A percentile compares a stretch with the other conserved stretches of the same genome.
Conservation (phyloP, 257 asterid genomes). For the Gynochthodes officinalis region DNA sequence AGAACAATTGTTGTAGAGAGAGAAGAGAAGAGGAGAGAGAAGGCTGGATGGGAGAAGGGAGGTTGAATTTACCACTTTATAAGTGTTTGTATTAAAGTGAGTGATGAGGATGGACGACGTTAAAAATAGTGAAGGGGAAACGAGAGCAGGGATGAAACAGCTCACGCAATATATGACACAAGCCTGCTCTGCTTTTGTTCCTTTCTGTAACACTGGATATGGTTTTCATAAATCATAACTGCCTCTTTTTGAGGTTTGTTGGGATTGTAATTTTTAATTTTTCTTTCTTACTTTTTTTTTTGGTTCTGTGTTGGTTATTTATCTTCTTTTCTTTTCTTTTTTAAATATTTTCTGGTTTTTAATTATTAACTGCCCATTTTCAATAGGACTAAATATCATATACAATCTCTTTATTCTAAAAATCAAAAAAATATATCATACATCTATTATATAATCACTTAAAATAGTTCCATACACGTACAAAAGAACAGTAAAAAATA, state of each 20-base stretch:
- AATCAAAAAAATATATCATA: too few species aligned
- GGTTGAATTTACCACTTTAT: conserved; percentile 10
- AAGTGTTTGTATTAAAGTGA: conserved; percentile 18
- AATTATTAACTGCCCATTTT: too few species aligned
- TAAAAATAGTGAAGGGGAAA: conserved; percentile 15
- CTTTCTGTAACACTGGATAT: conserved; percentile 37
- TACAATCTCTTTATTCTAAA: too few species aligned
- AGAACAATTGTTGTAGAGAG: background rate
- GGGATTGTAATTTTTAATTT: conserved; percentile 39
- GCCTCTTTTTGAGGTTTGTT: conserved; percentile 37
- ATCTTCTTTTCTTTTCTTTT: background rate
- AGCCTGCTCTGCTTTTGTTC: conserved; percentile 33
- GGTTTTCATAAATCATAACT: conserved; percentile 42
- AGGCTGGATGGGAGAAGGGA: background rate
- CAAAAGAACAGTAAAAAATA: too few species aligned
- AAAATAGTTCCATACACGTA: too few species aligned
- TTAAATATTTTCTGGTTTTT: background rate
- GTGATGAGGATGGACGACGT: conserved; percentile 13
- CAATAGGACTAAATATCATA: too few species aligned
- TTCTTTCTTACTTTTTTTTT: conserved; percentile 1
- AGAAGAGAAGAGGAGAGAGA: conserved; percentile 11
- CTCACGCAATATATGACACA: conserved; percentile 36
- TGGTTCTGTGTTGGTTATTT: background rate
- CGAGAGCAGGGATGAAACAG: background rate
- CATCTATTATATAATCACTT: too few species aligned